Percentiles rank a stretch among this genome's conserved stretches.
These are phyloP conservation scores for Podospora bellae-mahoneyi DNA, from an alignment of 495 filamentous ascomycete species.

Conservation along the genomic window DNA sequence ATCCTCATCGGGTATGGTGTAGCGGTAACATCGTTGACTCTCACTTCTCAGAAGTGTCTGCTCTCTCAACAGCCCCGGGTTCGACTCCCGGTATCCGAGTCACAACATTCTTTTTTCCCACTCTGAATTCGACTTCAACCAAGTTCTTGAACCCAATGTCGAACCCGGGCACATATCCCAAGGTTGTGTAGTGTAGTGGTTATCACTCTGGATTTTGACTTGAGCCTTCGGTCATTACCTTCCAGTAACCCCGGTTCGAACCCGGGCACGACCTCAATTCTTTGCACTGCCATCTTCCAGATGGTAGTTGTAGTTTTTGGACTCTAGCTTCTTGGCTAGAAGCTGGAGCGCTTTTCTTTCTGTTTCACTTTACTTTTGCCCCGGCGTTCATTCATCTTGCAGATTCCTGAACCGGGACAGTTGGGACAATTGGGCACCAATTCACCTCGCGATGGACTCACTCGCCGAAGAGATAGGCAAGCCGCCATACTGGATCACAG, in stretches of 20 bases:
- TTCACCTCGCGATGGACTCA: too few species aligned
- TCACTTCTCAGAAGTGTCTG: slow-evolving; percentile 11
- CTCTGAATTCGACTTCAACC: not conserved
- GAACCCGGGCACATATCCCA: not conserved
- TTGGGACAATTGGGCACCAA: too few species aligned
- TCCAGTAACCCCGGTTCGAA: slow-evolving; percentile 8
- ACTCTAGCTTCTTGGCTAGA: not conserved
- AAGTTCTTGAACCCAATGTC: not conserved
- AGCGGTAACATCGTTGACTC: slow-evolving; percentile 16
- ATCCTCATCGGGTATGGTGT: slow-evolving; percentile 4
- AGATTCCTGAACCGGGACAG: too few species aligned
- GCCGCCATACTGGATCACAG: too few species aligned
- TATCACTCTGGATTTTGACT: slow-evolving; percentile 8
- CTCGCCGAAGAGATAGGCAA: too few species aligned
- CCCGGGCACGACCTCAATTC: slow-evolving; percentile 3
- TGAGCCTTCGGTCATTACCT: not conserved
- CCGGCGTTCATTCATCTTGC: too few species aligned
- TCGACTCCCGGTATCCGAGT: slow-evolving; percentile 17
- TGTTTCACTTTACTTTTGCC: too few species aligned
- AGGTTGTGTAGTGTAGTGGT: slow-evolving; percentile 8
- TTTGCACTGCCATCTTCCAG: not conserved
- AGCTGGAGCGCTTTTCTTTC: not conserved
- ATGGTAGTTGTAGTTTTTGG: not conserved
- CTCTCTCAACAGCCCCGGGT: slow-evolving; percentile 16
- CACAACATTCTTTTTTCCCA: not conserved